Conservation (phyloP, 257 asterid species). For the Przewalskia tangutica region DNA sequence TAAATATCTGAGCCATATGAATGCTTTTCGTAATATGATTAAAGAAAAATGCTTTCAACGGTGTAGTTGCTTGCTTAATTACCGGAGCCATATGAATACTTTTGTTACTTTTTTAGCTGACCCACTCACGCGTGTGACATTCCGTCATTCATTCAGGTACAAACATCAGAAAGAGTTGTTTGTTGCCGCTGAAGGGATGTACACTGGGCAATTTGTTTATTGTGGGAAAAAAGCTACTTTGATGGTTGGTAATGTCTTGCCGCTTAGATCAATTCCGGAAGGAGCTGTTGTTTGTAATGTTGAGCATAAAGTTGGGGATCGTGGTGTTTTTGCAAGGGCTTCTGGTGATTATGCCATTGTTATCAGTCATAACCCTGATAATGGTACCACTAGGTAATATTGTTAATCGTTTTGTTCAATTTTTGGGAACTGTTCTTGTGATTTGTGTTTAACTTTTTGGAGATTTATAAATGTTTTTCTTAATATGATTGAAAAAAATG, state of each 20-base stretch:
- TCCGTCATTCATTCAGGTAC: conserved; percentile 19
- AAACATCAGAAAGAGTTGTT: conserved; percentile 21
- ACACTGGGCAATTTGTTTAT: conserved; percentile 15
- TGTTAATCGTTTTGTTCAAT: not conserved
- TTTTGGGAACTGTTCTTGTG: not conserved
- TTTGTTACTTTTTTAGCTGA: no score
- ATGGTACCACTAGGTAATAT: conserved; percentile 19
- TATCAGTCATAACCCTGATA: conserved; percentile 22
- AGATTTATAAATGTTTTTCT: not conserved
- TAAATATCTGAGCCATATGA: no score
- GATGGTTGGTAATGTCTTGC: conserved; percentile 20
- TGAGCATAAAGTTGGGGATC: conserved; percentile 21
- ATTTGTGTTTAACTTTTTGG: not conserved
- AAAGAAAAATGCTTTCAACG: no score
- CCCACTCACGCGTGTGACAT: not conserved
- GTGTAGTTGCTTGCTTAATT: no score
- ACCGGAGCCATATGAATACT: no score
- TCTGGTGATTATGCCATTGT: conserved; percentile 28
- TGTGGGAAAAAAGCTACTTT: conserved; percentile 28
- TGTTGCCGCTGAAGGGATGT: conserved; percentile 13
- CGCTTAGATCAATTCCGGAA: conserved; percentile 21
- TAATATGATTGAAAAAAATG: not conserved
- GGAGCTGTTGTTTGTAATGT: conserved; percentile 24
- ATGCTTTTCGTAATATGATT: no score
- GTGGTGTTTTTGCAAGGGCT: conserved; percentile 18